Evolutionary conservation across 106 monocot species (phyloP), one percentile per base, ranked within the genome.

Genomic region (Dioscorea alata): DNA sequence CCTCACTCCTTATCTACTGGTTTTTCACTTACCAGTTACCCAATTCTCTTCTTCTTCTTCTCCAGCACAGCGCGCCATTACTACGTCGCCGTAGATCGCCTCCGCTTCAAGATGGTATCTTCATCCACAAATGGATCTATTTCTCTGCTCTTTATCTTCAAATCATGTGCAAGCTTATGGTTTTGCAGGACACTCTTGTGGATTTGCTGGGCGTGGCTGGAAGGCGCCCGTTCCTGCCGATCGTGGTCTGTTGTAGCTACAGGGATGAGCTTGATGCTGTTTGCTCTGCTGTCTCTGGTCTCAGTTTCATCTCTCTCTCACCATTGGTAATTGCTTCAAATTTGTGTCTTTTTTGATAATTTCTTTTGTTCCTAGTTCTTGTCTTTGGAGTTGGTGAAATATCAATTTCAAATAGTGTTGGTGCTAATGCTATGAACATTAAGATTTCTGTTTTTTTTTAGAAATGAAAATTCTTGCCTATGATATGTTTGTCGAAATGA

Each of bases 231-330:
- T 77, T 61, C 35, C 83, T 99, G 14, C 93, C 99, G 22, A 87
- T 99, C 25, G 93, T 86, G 32, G 54, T 90, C 3, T 88, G 99
- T 70, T 93, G 93, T 79, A 90, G 81, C 71, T 93, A 90, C 7
- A 79, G 99, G 19, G 99, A 99, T 63, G 93, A 93, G 81, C 87
- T 99, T 18, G 99, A 99, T 53, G 78, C 87, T 24, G 87, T 99
- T 62, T 99, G 85, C 71, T 79, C 93, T 22, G 69, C 81, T 0
- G 75, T 93, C 48, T 85, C 99, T 56, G 82, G 72, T 48, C 89
- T 90, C 49, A 69, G 82, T 49, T 93, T 86, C 72, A 77, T 99
- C 69, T 85, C 99, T 22, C 70, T 87, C 23, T 93, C 83, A 6
- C 76, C 84, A 12, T 77, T 99, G 87, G 99, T 99, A 72, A 20